A percentile compares a stretch with the other conserved stretches of the same genome.
Evolutionary conservation across 495 filamentous ascomycete genomes (phyloP).

Genomic region (Neurospora terricola): DNA sequence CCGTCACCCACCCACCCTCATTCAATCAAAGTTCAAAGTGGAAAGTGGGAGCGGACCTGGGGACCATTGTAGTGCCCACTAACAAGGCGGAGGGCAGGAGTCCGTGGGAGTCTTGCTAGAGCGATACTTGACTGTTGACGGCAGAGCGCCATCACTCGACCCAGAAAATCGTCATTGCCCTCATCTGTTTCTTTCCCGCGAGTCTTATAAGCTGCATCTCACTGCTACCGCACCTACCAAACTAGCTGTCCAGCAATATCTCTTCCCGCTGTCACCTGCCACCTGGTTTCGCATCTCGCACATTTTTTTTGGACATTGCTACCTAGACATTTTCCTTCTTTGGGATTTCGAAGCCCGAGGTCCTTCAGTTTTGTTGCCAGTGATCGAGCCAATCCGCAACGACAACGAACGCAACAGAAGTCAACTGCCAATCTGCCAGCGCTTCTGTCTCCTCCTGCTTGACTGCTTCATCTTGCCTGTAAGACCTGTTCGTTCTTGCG

Average conservation of each 20-base stretch:
- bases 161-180: neutral
- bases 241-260: neutral
- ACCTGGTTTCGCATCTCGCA: neutral
- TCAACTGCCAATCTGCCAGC: neutral
- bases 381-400: neutral
- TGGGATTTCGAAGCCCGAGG: neutral
- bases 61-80: neutral
- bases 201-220: neutral
- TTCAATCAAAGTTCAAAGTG: neutral
- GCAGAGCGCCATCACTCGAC: neutral
- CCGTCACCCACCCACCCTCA: neutral
- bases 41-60: neutral
- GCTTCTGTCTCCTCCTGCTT: neutral
- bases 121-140: neutral
- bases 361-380: neutral
- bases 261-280: neutral
- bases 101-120: neutral
- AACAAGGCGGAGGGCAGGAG: neutral
- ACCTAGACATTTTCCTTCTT: neutral
- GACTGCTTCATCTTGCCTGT: neutral
- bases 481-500: neutral
- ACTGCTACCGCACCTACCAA: neutral
- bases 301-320: neutral
- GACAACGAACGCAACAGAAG: neutral
- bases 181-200: neutral